Base-by-base conservation (phyloP, 2,329 filamentous ascomycete genomes). In the Graphilbum fragrans region DNA sequence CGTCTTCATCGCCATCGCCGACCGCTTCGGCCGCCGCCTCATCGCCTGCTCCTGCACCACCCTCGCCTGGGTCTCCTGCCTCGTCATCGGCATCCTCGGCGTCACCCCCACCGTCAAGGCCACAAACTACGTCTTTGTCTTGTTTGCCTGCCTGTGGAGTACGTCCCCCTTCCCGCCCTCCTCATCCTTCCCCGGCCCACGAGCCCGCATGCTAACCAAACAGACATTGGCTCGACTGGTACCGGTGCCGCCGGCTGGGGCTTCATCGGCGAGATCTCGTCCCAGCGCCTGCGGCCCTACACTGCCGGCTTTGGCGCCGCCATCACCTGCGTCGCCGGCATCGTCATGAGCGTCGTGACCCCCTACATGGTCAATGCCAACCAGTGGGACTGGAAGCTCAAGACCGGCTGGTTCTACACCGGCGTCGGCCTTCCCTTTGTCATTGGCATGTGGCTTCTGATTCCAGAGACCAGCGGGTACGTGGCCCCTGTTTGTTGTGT, bases 181-280 rank as follows among this genome's bases (percentile, higher is more conserved):
- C n/a, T n/a, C n/a, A n/a, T n/a, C n/a, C n/a, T n/a, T n/a, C n/a
- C n/a, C n/a, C n/a, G n/a, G n/a, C n/a, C n/a, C n/a, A n/a, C n/a
- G n/a, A n/a, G n/a, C n/a, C n/a, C n/a, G n/a, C n/a, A n/a, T n/a
- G n/a, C n/a, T n/a, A n/a, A n/a, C n/a, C n/a, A n/a, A n/a, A n/a
- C n/a, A 53, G 48, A 37, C 38, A 27, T 43, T 14, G 53, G 50
- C 2, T 42, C 54, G 34, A 51, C 49, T 4, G 47, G 50, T 25
- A 55, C 52, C 37, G 51, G 50, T 4, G 53, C 52, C 2, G 51
- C 52, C 1, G 54, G 54, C 5, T 58, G 53, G 50, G 53, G 54
- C 2, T 55, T 55, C 35, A 52, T 56, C 29, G 55, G 51, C 22
- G 58, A 63, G 42, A 59, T 62, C 9, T 61, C 60, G 0, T 57